phyloP scores from a whole-genome alignment of 2,329 filamentous ascomycete genomes.

The Hawksworthiomyces lignivorus region DNA sequence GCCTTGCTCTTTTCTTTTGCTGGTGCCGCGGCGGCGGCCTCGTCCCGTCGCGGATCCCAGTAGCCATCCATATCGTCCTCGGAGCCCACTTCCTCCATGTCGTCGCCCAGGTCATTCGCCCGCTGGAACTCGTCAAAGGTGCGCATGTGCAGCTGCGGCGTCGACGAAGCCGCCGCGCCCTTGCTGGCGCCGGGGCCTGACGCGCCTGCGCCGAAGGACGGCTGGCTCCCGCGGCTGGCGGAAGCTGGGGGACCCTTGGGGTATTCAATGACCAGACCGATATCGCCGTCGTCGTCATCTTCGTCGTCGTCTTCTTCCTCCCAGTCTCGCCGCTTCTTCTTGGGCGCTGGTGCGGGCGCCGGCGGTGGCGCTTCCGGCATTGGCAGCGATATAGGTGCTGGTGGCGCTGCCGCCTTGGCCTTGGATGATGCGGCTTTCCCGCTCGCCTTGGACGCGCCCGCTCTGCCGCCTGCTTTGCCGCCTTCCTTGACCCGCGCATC shows the following conservation, averaged over 20 bases:
- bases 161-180: slow-evolving; percentile 23
- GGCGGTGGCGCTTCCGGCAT: slow-evolving; percentile 14
- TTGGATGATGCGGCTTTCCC: slow-evolving; percentile 5
- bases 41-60: slow-evolving; percentile 13
- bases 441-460: slow-evolving; percentile 8
- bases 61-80: slow-evolving; percentile 16
- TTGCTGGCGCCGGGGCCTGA: not conserved
- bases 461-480: not conserved
- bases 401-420: not conserved
- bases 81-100: slow-evolving; percentile 22
- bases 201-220: not conserved
- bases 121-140: slow-evolving; percentile 17
- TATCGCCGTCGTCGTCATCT: slow-evolving; percentile 49
- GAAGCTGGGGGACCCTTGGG: slow-evolving; percentile 47
- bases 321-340: slow-evolving; percentile 25
- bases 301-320: slow-evolving; percentile 43
- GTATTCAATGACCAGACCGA: slow-evolving; percentile 52
- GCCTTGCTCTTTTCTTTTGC: not conserved
- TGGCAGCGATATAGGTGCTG: slow-evolving; percentile 15
- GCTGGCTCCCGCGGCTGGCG: not conserved
- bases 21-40: not conserved
- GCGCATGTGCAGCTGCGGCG: slow-evolving; percentile 11
- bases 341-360: slow-evolving; percentile 14
- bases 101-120: slow-evolving; percentile 9
- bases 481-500: not conserved